phyloP scores from a whole-genome alignment of 352 stramenopile species.

The Globisporangium megalacanthum region DNA sequence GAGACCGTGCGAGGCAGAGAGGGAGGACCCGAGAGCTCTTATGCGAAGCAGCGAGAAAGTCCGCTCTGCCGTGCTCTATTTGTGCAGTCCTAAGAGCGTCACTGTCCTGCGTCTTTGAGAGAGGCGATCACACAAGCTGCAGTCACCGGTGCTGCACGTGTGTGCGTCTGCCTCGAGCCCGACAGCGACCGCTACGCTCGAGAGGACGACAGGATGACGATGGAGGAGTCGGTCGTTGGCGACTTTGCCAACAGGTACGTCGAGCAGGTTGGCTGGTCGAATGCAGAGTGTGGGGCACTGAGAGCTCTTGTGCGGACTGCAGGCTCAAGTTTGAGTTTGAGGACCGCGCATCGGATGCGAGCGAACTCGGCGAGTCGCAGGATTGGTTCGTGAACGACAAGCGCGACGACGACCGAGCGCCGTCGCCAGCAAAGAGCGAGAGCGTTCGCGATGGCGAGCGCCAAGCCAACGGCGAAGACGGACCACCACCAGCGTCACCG shows the following conservation, averaged over 20 bases:
- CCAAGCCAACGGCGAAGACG: neutral
- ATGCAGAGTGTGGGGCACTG: neutral
- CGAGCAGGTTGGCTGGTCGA: neutral
- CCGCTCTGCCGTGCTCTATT: constrained; percentile 2
- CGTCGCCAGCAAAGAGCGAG: constrained; percentile 25
- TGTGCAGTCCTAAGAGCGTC: constrained; percentile 1
- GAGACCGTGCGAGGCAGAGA: too few species aligned
- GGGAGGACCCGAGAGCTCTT: neutral
- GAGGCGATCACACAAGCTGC: neutral
- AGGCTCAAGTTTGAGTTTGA: constrained; percentile 67
- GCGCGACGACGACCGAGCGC: constrained; percentile 20
- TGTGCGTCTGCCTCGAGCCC: neutral
- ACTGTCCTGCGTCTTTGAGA: constrained; percentile 1
- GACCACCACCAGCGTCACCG: neutral
- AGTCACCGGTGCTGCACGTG: neutral
- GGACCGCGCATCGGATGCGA: constrained; percentile 40
- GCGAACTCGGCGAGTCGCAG: constrained; percentile 53
- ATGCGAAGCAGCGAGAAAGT: constrained; percentile 2
- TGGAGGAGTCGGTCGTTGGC: constrained; percentile 44
- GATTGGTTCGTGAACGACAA: constrained; percentile 84
- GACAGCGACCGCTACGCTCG: neutral
- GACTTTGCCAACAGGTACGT: constrained; percentile 55
- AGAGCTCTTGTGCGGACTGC: neutral
- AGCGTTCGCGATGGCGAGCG: constrained; percentile 4
- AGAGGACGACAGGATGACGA: constrained; percentile 19